Conservation (phyloP, 805 yeast species). For the Candida ovalis region DNA sequence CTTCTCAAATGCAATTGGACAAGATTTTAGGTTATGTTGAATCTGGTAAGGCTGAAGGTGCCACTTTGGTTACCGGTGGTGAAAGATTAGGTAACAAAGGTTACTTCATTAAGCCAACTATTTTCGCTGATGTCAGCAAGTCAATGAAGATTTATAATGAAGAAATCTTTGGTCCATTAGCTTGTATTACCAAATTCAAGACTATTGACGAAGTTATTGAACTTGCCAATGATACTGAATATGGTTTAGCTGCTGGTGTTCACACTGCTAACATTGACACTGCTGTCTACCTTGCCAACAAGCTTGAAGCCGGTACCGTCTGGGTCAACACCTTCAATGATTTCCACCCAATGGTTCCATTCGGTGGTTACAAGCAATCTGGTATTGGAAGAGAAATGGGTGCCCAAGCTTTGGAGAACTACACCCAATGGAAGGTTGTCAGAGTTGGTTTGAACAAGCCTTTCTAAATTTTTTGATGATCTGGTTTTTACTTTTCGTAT, state of each 20-base stretch:
- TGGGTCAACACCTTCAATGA: conserved; percentile 82
- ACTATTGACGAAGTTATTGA: conserved; percentile 63
- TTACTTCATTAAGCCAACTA: conserved; percentile 69
- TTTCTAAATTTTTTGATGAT: not conserved
- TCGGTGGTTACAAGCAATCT: conserved; percentile 77
- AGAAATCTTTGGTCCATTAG: conserved; percentile 81
- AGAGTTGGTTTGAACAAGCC: conserved; percentile 34
- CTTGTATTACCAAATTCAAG: conserved; percentile 63
- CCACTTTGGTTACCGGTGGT: conserved; percentile 70
- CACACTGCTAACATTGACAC: conserved; percentile 62
- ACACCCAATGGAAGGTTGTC: conserved; percentile 72
- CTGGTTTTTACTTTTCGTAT: not conserved
- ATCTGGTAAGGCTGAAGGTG: conserved; percentile 65
- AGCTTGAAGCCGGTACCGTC: conserved; percentile 69
- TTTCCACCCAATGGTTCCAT: conserved; percentile 71
- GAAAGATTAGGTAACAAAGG: conserved; percentile 61
- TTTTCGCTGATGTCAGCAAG: conserved; percentile 64
- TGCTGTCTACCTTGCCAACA: conserved; percentile 60
- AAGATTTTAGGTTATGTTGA: conserved; percentile 66
- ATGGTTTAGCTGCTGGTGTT: conserved; percentile 80
- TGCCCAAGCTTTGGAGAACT: conserved; percentile 68
- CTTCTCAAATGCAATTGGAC: conserved; percentile 63
- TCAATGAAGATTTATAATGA: conserved; percentile 62
- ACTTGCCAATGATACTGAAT: conserved; percentile 66
- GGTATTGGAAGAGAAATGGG: conserved; percentile 91